These are phyloP conservation scores for Exserohilum rostratum DNA, from an alignment of 2,329 filamentous ascomycete species.

Conservation along the genomic window DNA sequence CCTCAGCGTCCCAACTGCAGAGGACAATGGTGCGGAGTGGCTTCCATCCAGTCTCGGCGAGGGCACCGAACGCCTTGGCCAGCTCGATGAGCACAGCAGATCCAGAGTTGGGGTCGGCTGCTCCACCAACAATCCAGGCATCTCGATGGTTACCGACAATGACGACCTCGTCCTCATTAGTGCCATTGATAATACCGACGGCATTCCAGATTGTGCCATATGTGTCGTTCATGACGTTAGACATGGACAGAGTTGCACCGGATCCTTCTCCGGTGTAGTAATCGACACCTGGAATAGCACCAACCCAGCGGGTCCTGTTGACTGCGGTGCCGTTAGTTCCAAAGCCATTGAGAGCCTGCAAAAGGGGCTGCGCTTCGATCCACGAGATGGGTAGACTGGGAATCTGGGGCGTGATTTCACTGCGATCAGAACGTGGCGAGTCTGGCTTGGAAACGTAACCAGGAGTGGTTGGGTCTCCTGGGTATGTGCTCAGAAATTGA, in stretches of 20 bases:
- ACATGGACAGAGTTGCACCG: slow-evolving; percentile 54
- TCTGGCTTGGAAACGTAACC: slow-evolving; percentile 85
- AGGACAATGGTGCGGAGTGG: slow-evolving; percentile 58
- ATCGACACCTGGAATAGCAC: slow-evolving; percentile 43
- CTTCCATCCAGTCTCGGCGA: slow-evolving; percentile 58
- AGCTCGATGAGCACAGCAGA: slow-evolving; percentile 58
- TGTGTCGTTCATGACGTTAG: slow-evolving; percentile 80
- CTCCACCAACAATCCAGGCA: slow-evolving; percentile 61
- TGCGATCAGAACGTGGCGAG: slow-evolving; percentile 70
- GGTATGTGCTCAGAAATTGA: slow-evolving; percentile 66
- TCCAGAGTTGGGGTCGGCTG: slow-evolving; percentile 60
- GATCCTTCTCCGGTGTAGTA: slow-evolving; percentile 55
- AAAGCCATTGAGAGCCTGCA: slow-evolving; percentile 81
- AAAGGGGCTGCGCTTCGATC: slow-evolving; percentile 76
- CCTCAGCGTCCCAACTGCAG: slow-evolving; percentile 53
- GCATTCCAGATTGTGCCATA: slow-evolving; percentile 82
- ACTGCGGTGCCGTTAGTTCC: slow-evolving; percentile 63
- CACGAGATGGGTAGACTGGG: slow-evolving; percentile 89
- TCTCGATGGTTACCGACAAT: slow-evolving; percentile 61
- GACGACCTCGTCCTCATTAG: slow-evolving; percentile 62
- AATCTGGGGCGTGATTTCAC: slow-evolving; percentile 72
- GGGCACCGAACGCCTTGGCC: slow-evolving; percentile 56
- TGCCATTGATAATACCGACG: slow-evolving; percentile 71
- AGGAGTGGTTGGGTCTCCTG: slow-evolving; percentile 49
- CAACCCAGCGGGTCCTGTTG: slow-evolving; percentile 49